Conservation (phyloP, 768 basidiomycete genomes). For the Basidioascus undulatus region DNA sequence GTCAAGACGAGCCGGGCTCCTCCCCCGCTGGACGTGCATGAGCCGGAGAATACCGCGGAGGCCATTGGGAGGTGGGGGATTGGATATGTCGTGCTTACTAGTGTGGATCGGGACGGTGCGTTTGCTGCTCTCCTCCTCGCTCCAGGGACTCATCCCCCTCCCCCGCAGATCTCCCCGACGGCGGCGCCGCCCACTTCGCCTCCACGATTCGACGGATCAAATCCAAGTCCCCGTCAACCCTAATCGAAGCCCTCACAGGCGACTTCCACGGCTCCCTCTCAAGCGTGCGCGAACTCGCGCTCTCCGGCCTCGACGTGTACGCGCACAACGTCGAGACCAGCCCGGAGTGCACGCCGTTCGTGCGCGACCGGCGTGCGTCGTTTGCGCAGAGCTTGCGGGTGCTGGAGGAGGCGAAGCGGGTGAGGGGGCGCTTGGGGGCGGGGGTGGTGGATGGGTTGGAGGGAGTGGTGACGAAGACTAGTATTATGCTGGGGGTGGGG, state of each 20-base stretch:
- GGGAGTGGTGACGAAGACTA: conserved; percentile 83
- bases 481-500: conserved; percentile 94
- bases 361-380: conserved; percentile 69
- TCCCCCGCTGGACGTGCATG: conserved; percentile 77
- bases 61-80: conserved; percentile 94
- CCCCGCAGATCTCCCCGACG: conserved; percentile 56
- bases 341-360: conserved; percentile 80
- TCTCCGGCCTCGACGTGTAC: conserved; percentile 86
- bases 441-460: too few species aligned
- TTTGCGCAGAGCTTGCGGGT: conserved; percentile 48
- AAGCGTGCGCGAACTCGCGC: conserved; percentile 57
- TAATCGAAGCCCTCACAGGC: conserved; percentile 87
- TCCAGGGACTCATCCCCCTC: too few species aligned
- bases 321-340: conserved; percentile 94
- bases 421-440: conserved; percentile 32
- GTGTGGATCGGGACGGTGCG: conserved; percentile 86
- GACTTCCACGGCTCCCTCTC: conserved; percentile 66
- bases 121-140: conserved; percentile 2
- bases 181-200: conserved; percentile 82
- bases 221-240: conserved; percentile 86
- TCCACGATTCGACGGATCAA: conserved; percentile 88
- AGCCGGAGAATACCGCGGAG: conserved; percentile 94
- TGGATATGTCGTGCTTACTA: conserved; percentile 92
- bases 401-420: conserved; percentile 55
- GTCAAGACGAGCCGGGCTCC: conserved; percentile 80